phyloP scores from a whole-genome alignment of 176 grass and related monocot genomes.

The Eragrostis nindensis region DNA sequence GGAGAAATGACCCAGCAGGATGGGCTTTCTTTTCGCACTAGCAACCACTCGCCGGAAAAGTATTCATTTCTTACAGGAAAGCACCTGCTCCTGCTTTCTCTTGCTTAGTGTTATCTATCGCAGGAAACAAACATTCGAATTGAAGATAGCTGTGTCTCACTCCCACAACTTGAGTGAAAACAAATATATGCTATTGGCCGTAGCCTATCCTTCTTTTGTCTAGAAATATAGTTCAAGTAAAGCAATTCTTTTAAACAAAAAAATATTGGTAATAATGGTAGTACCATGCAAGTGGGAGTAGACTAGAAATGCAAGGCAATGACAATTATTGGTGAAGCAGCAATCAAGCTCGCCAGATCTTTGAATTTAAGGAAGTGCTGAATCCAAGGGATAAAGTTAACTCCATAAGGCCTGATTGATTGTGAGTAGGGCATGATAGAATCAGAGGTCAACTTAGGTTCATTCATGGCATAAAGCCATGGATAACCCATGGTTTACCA shows the following conservation, averaged over 20 bases:
- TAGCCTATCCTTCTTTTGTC: neutral
- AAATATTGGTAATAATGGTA: neutral
- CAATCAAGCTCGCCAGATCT: conserved; percentile 19
- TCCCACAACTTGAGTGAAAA: conserved; percentile 4
- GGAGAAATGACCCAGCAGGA: conserved; percentile 34
- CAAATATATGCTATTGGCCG: neutral
- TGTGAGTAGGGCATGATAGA: conserved; percentile 18
- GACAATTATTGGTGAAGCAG: conserved; percentile 44
- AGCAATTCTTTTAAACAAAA: neutral
- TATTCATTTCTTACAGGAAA: conserved; percentile 44
- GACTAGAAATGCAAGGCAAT: conserved; percentile 4
- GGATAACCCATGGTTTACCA: conserved; percentile 19
- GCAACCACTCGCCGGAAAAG: conserved; percentile 35
- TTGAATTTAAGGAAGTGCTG: conserved; percentile 20
- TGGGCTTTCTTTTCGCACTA: conserved; percentile 40
- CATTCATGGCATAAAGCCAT: conserved; percentile 41
- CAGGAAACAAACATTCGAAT: conserved; percentile 40
- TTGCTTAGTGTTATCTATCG: conserved; percentile 46
- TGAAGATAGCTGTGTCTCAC: conserved; percentile 41
- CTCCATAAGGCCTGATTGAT: conserved; percentile 15
- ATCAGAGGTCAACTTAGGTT: conserved; percentile 46
- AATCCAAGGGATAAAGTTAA: conserved; percentile 30
- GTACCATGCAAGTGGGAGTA: conserved; percentile 31
- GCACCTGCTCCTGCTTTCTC: conserved; percentile 24
- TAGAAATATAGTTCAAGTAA: neutral